A percentile compares a stretch with the other conserved stretches of the same genome.
Evolutionary conservation across 2,329 filamentous ascomycete genomes (phyloP).

Genomic region (Aspergillus costaricaensis): DNA sequence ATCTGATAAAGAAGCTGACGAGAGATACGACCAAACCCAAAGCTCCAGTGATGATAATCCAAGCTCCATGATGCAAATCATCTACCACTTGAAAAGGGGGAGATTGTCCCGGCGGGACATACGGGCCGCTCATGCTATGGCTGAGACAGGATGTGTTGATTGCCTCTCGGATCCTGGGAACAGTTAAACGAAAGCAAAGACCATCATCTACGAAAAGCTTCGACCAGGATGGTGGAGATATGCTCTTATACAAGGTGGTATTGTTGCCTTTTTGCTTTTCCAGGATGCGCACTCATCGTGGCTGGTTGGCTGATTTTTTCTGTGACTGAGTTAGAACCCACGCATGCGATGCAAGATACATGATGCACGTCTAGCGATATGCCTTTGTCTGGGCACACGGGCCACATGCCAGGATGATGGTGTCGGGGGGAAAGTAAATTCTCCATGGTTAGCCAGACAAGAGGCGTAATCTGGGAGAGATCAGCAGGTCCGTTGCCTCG

Average conservation of each 20-base stretch:
- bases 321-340: neutral
- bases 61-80: conserved; percentile 41
- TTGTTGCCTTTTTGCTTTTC: neutral
- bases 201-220: neutral
- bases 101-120: conserved; percentile 37
- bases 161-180: neutral
- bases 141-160: neutral
- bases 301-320: neutral
- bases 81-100: conserved; percentile 44
- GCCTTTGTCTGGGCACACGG: neutral
- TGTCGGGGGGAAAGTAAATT: neutral
- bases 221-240: neutral
- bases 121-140: conserved; percentile 27
- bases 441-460: neutral
- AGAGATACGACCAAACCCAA: conserved; percentile 41
- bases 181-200: conserved; percentile 1
- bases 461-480: neutral
- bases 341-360: neutral
- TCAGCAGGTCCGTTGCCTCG: neutral
- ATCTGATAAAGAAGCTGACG: conserved; percentile 38
- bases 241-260: neutral
- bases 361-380: neutral
- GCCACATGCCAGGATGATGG: neutral
- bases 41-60: conserved; percentile 41
- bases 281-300: neutral